Evolutionary conservation across 129 eudicot species (phyloP), one percentile per base, ranked within the genome.

Genomic region (Flaveria robusta): DNA sequence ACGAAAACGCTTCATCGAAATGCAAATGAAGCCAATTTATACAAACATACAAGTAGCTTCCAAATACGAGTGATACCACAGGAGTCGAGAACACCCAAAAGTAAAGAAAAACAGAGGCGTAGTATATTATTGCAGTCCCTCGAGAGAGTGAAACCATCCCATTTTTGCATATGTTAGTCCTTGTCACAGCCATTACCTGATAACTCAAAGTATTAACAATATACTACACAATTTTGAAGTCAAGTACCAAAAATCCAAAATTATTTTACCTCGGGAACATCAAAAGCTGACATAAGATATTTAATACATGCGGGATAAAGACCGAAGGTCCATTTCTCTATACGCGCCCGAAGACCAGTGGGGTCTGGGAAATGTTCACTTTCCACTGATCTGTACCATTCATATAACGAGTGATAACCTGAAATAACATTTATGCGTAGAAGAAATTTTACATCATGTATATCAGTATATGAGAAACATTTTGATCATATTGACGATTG

Each of bases 81-180:
- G 99, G 99, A 14, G 99, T 95, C n/a, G 99, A 91, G 71, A 95
- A 91, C 59, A 95, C 97, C 99, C 99, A 95, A 72, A 84, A 95
- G 68, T 95, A 95, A 68, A 95, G 96, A 81, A 95, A 95, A 29
- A 91, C 90, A 0, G 99, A 95, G 12, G 97, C 93, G 74, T 95
- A 95, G 79, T 95, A 95, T 77, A 95, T 91, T 27, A 77, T 78
- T 10, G 94, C 94, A 77, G 88, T 92, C 50, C 93, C 96, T 27
- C 99, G 88, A 52, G 97, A 95, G 66, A 95, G 84, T 15, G 96
- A 86, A 46, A 79, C 76, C 81, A 89, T 83, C 77, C 97, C 99
- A 41, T 89, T 84, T 75, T 95, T 95, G 87, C 99, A 95, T 55
- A 95, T 95, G 67, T 84, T 86, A 14, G 79, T 91, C 89, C 99